Evolutionary conservation across 2,329 filamentous ascomycete genomes (phyloP), one percentile per base, ranked within the genome.

Genomic region (Fusarium sp.): DNA sequence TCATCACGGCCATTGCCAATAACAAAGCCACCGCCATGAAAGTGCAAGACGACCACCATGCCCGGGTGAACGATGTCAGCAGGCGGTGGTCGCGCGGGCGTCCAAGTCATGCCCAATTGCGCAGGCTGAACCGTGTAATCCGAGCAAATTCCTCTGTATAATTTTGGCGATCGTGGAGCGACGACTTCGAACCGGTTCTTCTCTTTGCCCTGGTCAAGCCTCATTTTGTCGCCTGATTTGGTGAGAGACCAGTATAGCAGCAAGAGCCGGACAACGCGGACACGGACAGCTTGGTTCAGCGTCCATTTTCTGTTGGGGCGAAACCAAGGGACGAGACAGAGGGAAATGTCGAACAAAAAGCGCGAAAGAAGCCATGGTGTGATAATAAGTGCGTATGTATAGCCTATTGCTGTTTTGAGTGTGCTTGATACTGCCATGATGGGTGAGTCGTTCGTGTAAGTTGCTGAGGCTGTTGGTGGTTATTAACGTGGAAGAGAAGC

Each of bases 1-100:
- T 72, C 61, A 25, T 75, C 73, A 1, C 73, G 73, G 1, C 73
- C 73, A 5, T 67, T 75, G 2, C 73, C 73, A 48, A 75, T 76
- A 1, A 74, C 73, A 10, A 59, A 75, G 4, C 56, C 73, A 1
- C 73, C 73, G 4, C 73, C 73, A 15, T 75, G 73, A 10, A 75
- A 76, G 41, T 75, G 73, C 21, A 75, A 21, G 1, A 35, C 68
- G 1, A 75, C 68, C 7, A 41, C 23, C 51, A 75, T 63, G 2
- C 51, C 49, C 7, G 68, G 23, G 9, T 60, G 46, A 10, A 75
- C 29, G 10, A 74, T 45, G 5, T 38, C 60, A 11, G 70, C 38
- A 2, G 73, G 60, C 4, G 73, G 73, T 3, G 73, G 73, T 4
- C 60, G 44, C 10, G 73, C 54, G 1, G 73, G 73, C 4, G 73